These are phyloP conservation scores for Yarrowia sp. DNA, from an alignment of 805 yeast genomes.

Conservation along the genomic window DNA sequence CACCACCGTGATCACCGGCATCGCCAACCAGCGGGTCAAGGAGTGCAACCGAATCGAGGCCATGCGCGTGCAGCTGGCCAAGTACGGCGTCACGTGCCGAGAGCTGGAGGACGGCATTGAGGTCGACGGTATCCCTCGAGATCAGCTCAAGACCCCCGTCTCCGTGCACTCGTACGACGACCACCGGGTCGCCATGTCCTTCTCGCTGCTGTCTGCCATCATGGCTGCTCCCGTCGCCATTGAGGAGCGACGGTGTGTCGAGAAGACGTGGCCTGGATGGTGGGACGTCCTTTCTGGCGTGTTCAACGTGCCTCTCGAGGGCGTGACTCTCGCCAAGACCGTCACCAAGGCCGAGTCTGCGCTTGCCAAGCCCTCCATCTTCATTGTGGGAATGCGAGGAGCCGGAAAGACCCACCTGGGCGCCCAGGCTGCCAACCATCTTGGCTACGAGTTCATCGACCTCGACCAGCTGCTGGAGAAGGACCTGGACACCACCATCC, in stretches of 20 bases:
- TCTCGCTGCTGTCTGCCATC: constrained; percentile 84
- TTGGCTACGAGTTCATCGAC: constrained; percentile 71
- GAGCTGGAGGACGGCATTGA: constrained; percentile 94
- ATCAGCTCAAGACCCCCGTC: constrained; percentile 62
- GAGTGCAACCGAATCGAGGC: constrained; percentile 97
- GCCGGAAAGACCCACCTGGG: constrained; percentile 93
- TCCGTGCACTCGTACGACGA: constrained; percentile 88
- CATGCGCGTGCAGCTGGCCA: constrained; percentile 85
- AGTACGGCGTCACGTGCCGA: constrained; percentile 84
- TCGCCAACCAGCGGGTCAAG: constrained; percentile 97
- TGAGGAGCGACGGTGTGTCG: constrained; percentile 89
- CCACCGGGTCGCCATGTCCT: constrained; percentile 98
- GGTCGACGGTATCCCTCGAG: constrained; percentile 67
- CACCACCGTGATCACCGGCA: constrained; percentile 84
- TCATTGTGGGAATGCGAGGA: constrained; percentile 96
- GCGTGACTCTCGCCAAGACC: constrained; percentile 50
- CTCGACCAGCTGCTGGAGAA: constrained; percentile 76
- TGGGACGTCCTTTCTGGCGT: constrained; percentile 87
- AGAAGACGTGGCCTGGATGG: constrained; percentile 99
- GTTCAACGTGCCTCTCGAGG: constrained; percentile 71
- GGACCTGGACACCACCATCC: constrained; percentile 52
- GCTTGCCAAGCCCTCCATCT: constrained; percentile 58
- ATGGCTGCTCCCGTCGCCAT: constrained; percentile 68
- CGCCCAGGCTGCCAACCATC: constrained; percentile 71
- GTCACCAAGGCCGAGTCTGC: constrained; percentile 45